Evolutionary conservation across 179 eudicot species (phyloP), one percentile per base, ranked within the genome.

Genomic region (Pouteria campechiana): DNA sequence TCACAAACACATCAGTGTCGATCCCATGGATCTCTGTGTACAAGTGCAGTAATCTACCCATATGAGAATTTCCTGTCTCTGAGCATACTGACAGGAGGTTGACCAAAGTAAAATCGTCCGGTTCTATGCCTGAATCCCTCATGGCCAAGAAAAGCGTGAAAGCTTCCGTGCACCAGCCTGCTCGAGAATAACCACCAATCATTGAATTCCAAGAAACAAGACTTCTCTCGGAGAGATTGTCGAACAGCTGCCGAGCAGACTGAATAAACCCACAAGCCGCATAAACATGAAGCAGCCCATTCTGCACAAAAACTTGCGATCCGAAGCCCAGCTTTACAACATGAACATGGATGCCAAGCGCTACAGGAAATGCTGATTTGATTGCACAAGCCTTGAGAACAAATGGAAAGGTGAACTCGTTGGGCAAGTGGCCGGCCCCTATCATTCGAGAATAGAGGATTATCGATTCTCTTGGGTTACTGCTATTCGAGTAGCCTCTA

Each of bases 191-290:
- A 27, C 72, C 72, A 41, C 65, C 52, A 37, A 65, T 61, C 69
- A 71, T 52, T 4, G 72, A 52, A 50, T 67, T 71, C 76, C 76
- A 71, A n/a, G 76, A 57, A 22, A 71, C 72, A 28, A 58, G 29
- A 10, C 61, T 63, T 50, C 23, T 58, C n/a, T 45, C 56, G 45
- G 16, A 18, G 32, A 58, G 58, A 16, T 23, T 49, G 41, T 39
- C 51, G 32, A 68, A 68, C 38, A 68, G 44, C 39, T 54, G 49
- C 2, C 62, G 27, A 2, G 74, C 61, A 44, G 42, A 43, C 4
- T 9, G 46, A 45, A 41, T 37, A 47, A n/a, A 22, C 58, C 65
- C 65, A 35, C 58, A 49, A 21, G 39, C 33, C 30, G 41, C 44
- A 36, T 63, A 68, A 4, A 58, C 24, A 49, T 37, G 49, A 35